Evolutionary conservation across 169 alveolate genomes (phyloP), one percentile per base, ranked within the genome.

Genomic region (Plasmodium reichenowi): DNA sequence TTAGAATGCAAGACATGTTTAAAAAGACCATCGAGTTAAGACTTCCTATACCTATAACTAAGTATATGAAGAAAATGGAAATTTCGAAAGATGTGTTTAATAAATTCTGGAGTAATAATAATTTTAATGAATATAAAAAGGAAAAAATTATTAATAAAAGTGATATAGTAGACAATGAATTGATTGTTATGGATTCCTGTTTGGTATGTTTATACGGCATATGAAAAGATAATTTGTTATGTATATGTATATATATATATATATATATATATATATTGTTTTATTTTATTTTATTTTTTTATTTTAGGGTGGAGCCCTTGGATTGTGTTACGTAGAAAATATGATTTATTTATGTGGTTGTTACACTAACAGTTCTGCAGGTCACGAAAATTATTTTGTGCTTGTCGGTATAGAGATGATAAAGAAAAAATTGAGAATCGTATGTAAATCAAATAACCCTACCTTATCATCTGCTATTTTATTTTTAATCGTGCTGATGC

Each of bases 1-100:
- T 43, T 32, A 76, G 88, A 29, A 76, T 76, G 88, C 88, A 76
- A 64, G 88, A 76, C 32, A 76, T 76, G 88, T 76, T 76, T 38
- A 76, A 72, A 50, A 76, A 76, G 47, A 76, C 59, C 15, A 76
- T 76, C 32, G 88, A 76, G 58, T 45, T 76, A 32, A 76, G 88
- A 43, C 43, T 76, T 4, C 88, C 88, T 13, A 76, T 76, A 38
- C 68, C 88, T 20, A 76, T 76, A 13, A 76, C 63, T 15, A 76
- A 76, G 66, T 76, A 63, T 76, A 76, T 76, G 88, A 76, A 76
- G 70, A 76, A 50, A 29, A 50, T 66, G 10, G 66, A 76, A 76
- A 76, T 76, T 13, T 48, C 76, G 7, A 63, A 66, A 50, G 88
- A 76, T 5, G 70, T 76, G 47, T 76, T 76, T 50, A 72, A 63